Base-by-base conservation (phyloP, 768 basidiomycete species). In the Suillus discolor region DNA sequence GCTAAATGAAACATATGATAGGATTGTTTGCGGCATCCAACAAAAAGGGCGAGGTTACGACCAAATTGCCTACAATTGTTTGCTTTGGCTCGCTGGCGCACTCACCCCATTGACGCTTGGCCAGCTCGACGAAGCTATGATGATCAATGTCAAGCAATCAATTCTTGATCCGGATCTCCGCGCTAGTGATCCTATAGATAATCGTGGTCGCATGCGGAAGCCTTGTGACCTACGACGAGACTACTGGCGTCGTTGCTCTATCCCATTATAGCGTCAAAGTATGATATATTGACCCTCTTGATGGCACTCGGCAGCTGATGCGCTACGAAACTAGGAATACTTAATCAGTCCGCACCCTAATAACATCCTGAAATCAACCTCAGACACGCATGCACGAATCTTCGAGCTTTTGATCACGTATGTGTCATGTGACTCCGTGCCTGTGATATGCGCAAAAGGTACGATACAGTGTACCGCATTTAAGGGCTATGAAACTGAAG, bases 1-100 rank as follows among this genome's bases (percentile, higher is more conserved):
- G 28, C 38, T 72, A 11, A 65, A 74, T 38, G 72, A 72, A 49
- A 71, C 72, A 0, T 70, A 72, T n/a, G 57, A 69, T 16, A 65
- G 72, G 11, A 73, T 71, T 28, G 64, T 73, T 8, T 34, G 62
- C 15, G 53, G 44, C 2, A 65, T 73, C 0, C 64, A 72, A 28
- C 45, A 39, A 5, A 38, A 13, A 6, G 55, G 42, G 11, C 8
- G 7, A 13, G 45, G 25, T 12, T 25, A 62, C n/a, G 34, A 13
- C 11, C 4, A 9, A 34, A 49, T 62, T 47, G 31, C 61, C 7
- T 18, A 49, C 45, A 2, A 15, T 13, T 62, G 44, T 20, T 45
- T 62, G 18, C 34, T 49, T 23, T 62, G 28, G 45, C 28, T 62
- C 3, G 31, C 49, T 28, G 45, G 61, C 44, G 44, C 61, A 34